Evolutionary conservation across 1,139 yeast genomes (phyloP).

Genomic region (Ogataea hybrid): DNA sequence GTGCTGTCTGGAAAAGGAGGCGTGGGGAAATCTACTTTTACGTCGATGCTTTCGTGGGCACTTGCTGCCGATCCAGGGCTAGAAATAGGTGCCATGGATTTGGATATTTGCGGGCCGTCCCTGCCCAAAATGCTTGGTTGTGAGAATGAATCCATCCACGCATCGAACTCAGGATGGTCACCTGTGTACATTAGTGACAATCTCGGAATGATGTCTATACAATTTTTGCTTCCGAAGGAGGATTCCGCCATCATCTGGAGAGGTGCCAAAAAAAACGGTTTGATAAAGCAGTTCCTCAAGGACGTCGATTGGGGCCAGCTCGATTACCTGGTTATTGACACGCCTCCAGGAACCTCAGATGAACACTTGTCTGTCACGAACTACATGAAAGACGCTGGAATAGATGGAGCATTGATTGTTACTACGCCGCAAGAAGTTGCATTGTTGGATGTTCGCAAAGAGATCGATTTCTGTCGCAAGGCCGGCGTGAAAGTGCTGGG

Average conservation of each 20-base stretch:
- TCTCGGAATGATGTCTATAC: slow-evolving; percentile 92
- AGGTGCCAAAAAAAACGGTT: slow-evolving; percentile 90
- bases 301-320: slow-evolving; percentile 96
- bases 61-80: slow-evolving; percentile 82
- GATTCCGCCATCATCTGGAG: slow-evolving; percentile 98
- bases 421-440: slow-evolving; percentile 99
- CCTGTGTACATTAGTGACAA: slow-evolving; percentile 97
- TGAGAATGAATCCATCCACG: slow-evolving; percentile 80
- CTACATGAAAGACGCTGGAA: slow-evolving; percentile 84
- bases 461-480: no score
- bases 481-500: no score
- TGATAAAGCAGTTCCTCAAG: slow-evolving; percentile 89
- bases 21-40: slow-evolving; percentile 97
- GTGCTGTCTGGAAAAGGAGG: no score
- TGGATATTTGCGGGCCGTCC: slow-evolving; percentile 98
- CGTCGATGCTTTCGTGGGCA: slow-evolving; percentile 95
- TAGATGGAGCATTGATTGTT: slow-evolving; percentile 93
- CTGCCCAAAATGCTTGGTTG: slow-evolving; percentile 95
- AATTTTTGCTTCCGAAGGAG: slow-evolving; percentile 89
- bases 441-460: slow-evolving; percentile 83
- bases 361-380: slow-evolving; percentile 91
- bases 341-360: slow-evolving; percentile 99
- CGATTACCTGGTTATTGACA: slow-evolving; percentile 88
- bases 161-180: slow-evolving; percentile 91
- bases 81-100: slow-evolving; percentile 95